Evolutionary conservation across 2,329 filamentous ascomycete species (phyloP).

Genomic region (Diaporthe citriasiana): DNA sequence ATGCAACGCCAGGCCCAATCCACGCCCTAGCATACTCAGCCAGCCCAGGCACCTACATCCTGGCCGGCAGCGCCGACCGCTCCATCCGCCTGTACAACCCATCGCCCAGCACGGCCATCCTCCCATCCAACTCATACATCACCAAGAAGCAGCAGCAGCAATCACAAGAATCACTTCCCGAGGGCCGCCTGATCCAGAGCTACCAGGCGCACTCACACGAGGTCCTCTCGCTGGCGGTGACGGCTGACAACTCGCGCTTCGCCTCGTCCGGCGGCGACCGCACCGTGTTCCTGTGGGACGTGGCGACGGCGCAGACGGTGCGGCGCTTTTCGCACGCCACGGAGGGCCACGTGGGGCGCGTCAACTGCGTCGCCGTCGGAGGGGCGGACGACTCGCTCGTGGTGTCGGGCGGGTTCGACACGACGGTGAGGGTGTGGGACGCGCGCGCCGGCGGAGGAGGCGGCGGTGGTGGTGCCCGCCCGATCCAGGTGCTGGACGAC

Average conservation of each 20-base stretch:
- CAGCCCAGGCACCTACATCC: conserved; percentile 80
- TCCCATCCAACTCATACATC: conserved; percentile 46
- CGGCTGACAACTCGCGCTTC: conserved; percentile 85
- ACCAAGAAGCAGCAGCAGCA: conserved; percentile 56
- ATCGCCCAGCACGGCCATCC: conserved; percentile 58
- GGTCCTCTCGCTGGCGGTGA: conserved; percentile 84
- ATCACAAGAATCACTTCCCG: conserved; percentile 52
- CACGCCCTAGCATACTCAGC: conserved; percentile 82
- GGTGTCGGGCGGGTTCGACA: conserved; percentile 81
- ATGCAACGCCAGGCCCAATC: conserved; percentile 69
- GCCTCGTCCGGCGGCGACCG: conserved; percentile 92
- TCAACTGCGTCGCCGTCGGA: conserved; percentile 85
- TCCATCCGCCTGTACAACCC: conserved; percentile 90
- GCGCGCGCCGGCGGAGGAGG: conserved; percentile 61
- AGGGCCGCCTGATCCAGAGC: conserved; percentile 81
- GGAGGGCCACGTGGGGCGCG: conserved; percentile 76
- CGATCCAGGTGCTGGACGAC: conserved; percentile 80
- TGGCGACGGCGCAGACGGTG: conserved; percentile 81
- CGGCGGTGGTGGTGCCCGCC: conserved; percentile 61
- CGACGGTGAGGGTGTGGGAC: conserved; percentile 84
- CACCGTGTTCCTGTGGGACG: conserved; percentile 94
- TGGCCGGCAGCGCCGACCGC: conserved; percentile 89
- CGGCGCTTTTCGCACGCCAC: conserved; percentile 75
- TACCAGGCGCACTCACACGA: conserved; percentile 94
- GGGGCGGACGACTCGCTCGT: conserved; percentile 82